These are phyloP conservation scores for Spergularia azorica DNA, from an alignment of 179 eudicot genomes.

Conservation along the genomic window DNA sequence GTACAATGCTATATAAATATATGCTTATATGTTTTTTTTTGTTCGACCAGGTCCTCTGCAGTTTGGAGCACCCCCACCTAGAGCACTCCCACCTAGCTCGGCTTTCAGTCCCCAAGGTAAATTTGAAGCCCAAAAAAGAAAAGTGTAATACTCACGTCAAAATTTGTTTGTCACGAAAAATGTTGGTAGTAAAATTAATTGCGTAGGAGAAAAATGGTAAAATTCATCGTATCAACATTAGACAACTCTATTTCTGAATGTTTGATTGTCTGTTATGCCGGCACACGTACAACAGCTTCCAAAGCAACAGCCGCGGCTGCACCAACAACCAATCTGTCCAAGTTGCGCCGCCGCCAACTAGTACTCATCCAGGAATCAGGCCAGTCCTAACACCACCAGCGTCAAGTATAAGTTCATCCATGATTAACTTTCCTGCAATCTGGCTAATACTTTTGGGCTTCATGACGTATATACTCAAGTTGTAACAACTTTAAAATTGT, in stretches of 20 bases:
- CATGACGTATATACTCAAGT: constrained; percentile 6
- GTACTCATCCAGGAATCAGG: constrained; percentile 7
- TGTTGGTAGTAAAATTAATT: no score
- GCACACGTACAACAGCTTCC: constrained; percentile 26
- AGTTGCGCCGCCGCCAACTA: constrained; percentile 26
- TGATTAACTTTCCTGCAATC: constrained; percentile 9
- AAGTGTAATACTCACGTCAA: neutral
- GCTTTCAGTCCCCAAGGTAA: constrained; percentile 28
- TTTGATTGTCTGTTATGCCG: neutral
- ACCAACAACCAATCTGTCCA: constrained; percentile 21
- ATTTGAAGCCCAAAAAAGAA: neutral
- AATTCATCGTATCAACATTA: no score
- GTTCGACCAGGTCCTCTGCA: constrained; percentile 15
- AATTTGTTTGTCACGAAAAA: neutral
- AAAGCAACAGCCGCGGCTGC: constrained; percentile 31
- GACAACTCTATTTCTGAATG: no score
- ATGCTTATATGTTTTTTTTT: neutral
- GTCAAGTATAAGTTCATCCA: constrained; percentile 25
- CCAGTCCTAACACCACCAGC: constrained; percentile 32
- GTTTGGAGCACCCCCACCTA: constrained; percentile 20
- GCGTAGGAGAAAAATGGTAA: no score
- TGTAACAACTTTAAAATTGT: constrained; percentile 14
- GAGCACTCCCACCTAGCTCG: constrained; percentile 3
- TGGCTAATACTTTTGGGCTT: constrained; percentile 25
- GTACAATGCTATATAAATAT: neutral